Base-by-base conservation (phyloP, 148 eudicot genomes). In the Rhododendron simsii region DNA sequence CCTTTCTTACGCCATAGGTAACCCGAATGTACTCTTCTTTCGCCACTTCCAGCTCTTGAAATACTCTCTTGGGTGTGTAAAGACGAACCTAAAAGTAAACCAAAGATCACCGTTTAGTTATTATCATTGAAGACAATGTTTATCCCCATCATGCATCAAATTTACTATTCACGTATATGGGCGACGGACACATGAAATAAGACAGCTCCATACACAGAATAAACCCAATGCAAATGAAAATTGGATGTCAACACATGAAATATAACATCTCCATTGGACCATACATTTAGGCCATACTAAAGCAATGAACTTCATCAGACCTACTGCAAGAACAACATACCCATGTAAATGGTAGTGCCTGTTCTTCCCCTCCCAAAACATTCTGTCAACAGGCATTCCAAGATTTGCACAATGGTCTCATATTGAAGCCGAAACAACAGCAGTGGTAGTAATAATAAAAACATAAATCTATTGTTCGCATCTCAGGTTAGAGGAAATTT, bases 11-110 rank as follows among this genome's bases (percentile, higher is more conserved):
- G 10, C 99, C 99, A 89, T 95, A 95, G 20, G 95, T 92, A 63
- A 98, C 99, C 23, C 99, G 90, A 0, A 97, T 90, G 89, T 94
- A 97, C 84, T 97, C 99, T 78, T 97, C 99, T 89, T 97, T 95
- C 35, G 99, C 98, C 28, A 87, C 87, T 89, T 97, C 98, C 75
- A 95, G 91, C 86, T 97, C 99, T 88, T 91, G 93, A 84, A 87
- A 85, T 30, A 95, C 88, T 88, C 98, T 87, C 87, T 97, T 94
- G 3, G 98, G 96, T 59, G 99, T 93, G 88, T 95, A 97, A 61
- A 92, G 91, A 3, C 98, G 98, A 86, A 97, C 91, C 99, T 97
- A 90, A 45, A 11, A 69, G 74, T 23, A 71, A 71, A 74, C 13
- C 2, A 69, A 83, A 83, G 50, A 48, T 63, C 37, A 26, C 82